phyloP scores from a whole-genome alignment of 495 filamentous ascomycete genomes.

The Lophiostoma macrostomum region DNA sequence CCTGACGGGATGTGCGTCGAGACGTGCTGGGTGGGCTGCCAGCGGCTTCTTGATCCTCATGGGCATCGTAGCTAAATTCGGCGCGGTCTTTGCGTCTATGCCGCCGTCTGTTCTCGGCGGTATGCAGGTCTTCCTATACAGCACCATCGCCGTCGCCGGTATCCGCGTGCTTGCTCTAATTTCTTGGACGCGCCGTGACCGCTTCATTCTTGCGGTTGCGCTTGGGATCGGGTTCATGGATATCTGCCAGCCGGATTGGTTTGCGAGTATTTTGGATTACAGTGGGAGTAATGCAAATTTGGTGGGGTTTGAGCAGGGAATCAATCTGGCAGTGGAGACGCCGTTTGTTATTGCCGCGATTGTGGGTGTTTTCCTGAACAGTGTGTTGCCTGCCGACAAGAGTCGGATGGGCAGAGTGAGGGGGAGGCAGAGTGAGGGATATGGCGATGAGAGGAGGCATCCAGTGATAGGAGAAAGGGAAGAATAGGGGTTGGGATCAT shows the following conservation, averaged over 20 bases:
- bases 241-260: conserved; percentile 43
- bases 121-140: conserved; percentile 47
- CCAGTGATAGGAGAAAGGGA: too few relatives aligned
- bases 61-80: conserved; percentile 42
- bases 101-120: conserved; percentile 42
- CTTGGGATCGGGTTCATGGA: conserved; percentile 42
- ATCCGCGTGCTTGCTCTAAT: conserved; percentile 40
- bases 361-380: conserved; percentile 42
- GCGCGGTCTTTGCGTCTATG: conserved; percentile 41
- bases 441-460: too few relatives aligned
- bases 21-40: conserved; percentile 50
- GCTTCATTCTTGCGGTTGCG: conserved; percentile 43
- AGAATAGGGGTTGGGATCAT: too few relatives aligned
- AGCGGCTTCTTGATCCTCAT: conserved; percentile 41
- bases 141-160: conserved; percentile 42
- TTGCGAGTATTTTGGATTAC: conserved; percentile 23
- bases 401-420: background rate
- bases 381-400: background rate
- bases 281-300: conserved; percentile 18
- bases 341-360: conserved; percentile 43
- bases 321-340: conserved; percentile 40
- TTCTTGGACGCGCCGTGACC: conserved; percentile 39
- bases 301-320: conserved; percentile 41
- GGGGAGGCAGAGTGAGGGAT: too few relatives aligned
- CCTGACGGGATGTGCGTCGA: conserved; percentile 43